These are phyloP conservation scores for Kluyveromyces dobzhanskii DNA, from an alignment of 805 yeast species.

Conservation along the genomic window DNA sequence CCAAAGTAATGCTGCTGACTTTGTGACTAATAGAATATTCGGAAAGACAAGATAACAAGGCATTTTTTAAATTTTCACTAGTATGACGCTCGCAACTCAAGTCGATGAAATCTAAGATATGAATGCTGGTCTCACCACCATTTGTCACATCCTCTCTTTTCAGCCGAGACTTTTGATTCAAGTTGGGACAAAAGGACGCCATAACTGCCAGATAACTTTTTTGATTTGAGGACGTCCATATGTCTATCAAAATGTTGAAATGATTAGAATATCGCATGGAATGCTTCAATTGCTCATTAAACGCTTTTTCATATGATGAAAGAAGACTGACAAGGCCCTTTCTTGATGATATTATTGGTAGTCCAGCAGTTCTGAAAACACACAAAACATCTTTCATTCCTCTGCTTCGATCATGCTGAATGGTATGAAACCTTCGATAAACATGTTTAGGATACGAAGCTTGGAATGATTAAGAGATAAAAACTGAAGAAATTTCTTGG, in stretches of 20 bases:
- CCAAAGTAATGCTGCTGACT: conserved; percentile 7
- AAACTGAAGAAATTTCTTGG: conserved; percentile 2
- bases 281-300: conserved; percentile 8
- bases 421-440: conserved; percentile 3
- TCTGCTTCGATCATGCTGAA: conserved; percentile 1
- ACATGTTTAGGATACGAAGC: neutral
- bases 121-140: conserved; percentile 7
- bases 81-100: conserved; percentile 8
- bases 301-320: conserved; percentile 6
- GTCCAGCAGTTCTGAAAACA: neutral
- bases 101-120: conserved; percentile 9
- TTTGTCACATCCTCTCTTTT: conserved; percentile 7
- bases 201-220: conserved; percentile 8
- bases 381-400: neutral
- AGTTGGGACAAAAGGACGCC: conserved; percentile 10
- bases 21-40: conserved; percentile 8
- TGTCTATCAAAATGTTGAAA: conserved; percentile 6
- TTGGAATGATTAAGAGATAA: neutral
- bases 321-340: conserved; percentile 6
- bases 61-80: conserved; percentile 3
- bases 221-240: conserved; percentile 10
- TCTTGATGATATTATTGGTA: conserved; percentile 4
- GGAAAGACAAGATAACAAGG: conserved; percentile 3
- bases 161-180: conserved; percentile 5
- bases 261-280: conserved; percentile 6